Base-by-base conservation (phyloP, 768 basidiomycete species). In the Russula griseocarnosa region DNA sequence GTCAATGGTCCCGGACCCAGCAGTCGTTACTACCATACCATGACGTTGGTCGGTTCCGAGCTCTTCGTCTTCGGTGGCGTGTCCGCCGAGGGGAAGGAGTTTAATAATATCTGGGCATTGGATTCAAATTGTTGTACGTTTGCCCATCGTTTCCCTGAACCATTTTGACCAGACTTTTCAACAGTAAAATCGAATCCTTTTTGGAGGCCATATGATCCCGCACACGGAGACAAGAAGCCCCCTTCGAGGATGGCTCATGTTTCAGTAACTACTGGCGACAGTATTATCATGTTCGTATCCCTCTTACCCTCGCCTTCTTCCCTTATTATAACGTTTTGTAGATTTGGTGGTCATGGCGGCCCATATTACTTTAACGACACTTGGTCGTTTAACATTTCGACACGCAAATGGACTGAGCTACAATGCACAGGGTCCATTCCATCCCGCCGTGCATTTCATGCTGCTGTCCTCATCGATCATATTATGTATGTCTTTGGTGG, bases 281-380 rank as follows among this genome's bases (percentile, higher is more conserved):
- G 30, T 30, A 30, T 30, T 6, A 30, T 30, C 30, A 30, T 30
- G 30, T 30, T 30, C 30, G 30, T 30, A 30, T 30, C 30, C 30
- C 4, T 6, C 30, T 5, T 30, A 30, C 30, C 6, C 6, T 30
- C 30, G 30, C 30, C 30, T 30, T 30, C 30, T 30, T 3, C 30
- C 30, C 6, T 30, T 6, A 30, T 30, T 30, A 3, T 30, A 30
- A 30, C 6, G 3, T 30, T 30, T 30, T 30, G 30, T 30, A 30
- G 30, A 30, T 30, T 99, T 69, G 97, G 97, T 38, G 97, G 97
- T 53, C 98, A 96, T 16, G 97, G 98, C 72, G 95, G 94, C 22
- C 86, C 88, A 72, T 98, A 90, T 75, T 96, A 98, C 73, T 99
- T 98, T 77, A 98, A 98, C 74, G 97, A 99, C 73, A 98, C 94